phyloP scores from a whole-genome alignment of 306 rosid species.

The Mucuna pruriens region DNA sequence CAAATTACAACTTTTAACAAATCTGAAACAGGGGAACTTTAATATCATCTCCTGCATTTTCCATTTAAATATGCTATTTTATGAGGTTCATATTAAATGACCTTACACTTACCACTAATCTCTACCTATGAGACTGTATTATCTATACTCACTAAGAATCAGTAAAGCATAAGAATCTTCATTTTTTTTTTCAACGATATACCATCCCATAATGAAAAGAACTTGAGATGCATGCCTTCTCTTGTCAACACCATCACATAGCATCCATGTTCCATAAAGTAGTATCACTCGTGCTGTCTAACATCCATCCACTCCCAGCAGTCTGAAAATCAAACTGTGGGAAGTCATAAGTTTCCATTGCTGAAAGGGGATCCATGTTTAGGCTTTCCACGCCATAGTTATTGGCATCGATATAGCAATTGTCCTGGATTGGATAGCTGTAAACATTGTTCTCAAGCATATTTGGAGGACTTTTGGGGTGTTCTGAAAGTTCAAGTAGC shows the following conservation, averaged over 20 bases:
- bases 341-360: conserved; percentile 45
- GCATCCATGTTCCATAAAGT: conserved; percentile 73
- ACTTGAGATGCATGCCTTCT: conserved; percentile 44
- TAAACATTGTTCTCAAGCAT: conserved; percentile 43
- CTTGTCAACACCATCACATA: conserved; percentile 44
- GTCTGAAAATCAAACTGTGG: conserved; percentile 63
- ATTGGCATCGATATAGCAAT: conserved; percentile 33
- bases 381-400: conserved; percentile 55
- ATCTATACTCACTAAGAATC: conserved; percentile 31
- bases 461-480: conserved; percentile 36
- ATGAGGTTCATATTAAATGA: background rate
- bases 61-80: conserved; percentile 24
- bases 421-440: conserved; percentile 38
- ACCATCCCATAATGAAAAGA: conserved; percentile 41
- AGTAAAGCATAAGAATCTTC: conserved; percentile 32
- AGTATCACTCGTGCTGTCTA: conserved; percentile 51
- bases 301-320: conserved; percentile 61
- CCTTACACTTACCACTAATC: conserved; percentile 40
- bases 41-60: conserved; percentile 31
- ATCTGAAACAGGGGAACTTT: conserved; percentile 37
- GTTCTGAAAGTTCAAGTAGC: conserved; percentile 44
- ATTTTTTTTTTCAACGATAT: background rate
- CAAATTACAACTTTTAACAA: conserved; percentile 31
- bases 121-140: conserved; percentile 27
- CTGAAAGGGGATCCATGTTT: conserved; percentile 45